Conservation (phyloP, 768 basidiomycete genomes). For the Coprinopsis cinerea region DNA sequence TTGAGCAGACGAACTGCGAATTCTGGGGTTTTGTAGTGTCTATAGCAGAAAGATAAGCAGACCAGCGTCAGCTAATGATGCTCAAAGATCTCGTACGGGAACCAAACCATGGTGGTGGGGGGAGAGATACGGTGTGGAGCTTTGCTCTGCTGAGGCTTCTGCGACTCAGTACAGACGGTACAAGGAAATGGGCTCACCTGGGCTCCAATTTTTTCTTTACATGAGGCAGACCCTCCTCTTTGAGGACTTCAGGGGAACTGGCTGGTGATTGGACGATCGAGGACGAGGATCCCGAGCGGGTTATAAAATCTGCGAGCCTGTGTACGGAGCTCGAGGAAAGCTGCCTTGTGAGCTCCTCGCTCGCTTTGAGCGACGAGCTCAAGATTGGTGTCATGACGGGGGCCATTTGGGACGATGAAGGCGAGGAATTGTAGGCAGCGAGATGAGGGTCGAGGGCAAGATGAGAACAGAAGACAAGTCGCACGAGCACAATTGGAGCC, state of each 20-base stretch:
- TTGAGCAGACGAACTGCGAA: constrained; percentile 55
- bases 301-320: constrained; percentile 24
- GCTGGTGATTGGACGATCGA: constrained; percentile 32
- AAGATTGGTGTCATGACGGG: constrained; percentile 14
- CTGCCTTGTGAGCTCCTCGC: constrained; percentile 11
- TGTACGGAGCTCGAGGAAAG: constrained; percentile 31
- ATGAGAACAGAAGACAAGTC: not conserved
- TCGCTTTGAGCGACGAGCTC: constrained; percentile 7
- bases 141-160: constrained; percentile 21
- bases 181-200: constrained; percentile 49
- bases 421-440: not conserved
- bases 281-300: constrained; percentile 25
- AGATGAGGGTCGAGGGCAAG: not conserved
- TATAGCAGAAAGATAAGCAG: constrained; percentile 25
- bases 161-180: constrained; percentile 26
- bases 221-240: constrained; percentile 58
- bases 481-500: too few species aligned
- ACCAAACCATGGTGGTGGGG: constrained; percentile 22
- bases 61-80: constrained; percentile 16
- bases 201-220: constrained; percentile 51
- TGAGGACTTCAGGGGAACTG: constrained; percentile 35
- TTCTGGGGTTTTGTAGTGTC: constrained; percentile 54
- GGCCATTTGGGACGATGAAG: constrained; percentile 12
- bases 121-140: constrained; percentile 14
- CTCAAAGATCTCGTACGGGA: constrained; percentile 1